These are phyloP conservation scores for Cucumis variabilis DNA, from an alignment of 331 rosid genomes.

Conservation along the genomic window DNA sequence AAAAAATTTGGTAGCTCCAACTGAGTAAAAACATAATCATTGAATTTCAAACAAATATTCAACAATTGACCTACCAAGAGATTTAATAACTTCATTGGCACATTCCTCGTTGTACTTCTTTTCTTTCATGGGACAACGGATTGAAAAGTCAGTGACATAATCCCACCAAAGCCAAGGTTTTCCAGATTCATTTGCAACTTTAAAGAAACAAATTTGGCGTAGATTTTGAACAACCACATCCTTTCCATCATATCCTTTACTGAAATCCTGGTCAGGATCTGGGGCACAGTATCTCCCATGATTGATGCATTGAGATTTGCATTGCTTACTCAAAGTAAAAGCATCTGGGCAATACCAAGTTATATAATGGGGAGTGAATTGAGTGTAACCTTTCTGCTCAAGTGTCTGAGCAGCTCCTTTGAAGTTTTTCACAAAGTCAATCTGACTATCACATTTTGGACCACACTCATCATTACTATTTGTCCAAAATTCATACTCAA, in stretches of 20 bases:
- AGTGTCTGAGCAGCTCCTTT: slow-evolving; percentile 94
- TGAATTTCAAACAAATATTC: background rate
- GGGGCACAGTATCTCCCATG: slow-evolving; percentile 97
- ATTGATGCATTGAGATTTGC: slow-evolving; percentile 93
- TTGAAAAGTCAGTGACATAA: slow-evolving; percentile 92
- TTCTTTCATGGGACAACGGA: slow-evolving; percentile 94
- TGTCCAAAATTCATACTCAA: slow-evolving; percentile 96
- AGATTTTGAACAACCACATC: slow-evolving; percentile 94
- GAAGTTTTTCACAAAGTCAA: slow-evolving; percentile 72
- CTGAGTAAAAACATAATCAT: background rate
- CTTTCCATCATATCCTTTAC: slow-evolving; percentile 90
- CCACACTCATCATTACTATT: slow-evolving; percentile 98
- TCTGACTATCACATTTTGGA: slow-evolving; percentile 82
- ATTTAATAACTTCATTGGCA: slow-evolving; percentile 80
- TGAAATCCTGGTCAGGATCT: slow-evolving; percentile 96
- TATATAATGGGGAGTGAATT: slow-evolving; percentile 88
- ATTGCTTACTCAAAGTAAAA: slow-evolving; percentile 75
- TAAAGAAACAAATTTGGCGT: slow-evolving; percentile 91
- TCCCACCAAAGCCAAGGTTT: slow-evolving; percentile 99
- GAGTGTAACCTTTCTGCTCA: slow-evolving; percentile 84
- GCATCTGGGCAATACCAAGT: slow-evolving; percentile 97
- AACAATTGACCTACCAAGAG: slow-evolving; percentile 70
- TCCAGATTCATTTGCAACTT: slow-evolving; percentile 93
- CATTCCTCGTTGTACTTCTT: slow-evolving; percentile 73
- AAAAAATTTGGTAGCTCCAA: slow-evolving; percentile 15